phyloP scores from a whole-genome alignment of 2,329 filamentous ascomycete genomes.

The Sporothrix pseudoabietina region DNA sequence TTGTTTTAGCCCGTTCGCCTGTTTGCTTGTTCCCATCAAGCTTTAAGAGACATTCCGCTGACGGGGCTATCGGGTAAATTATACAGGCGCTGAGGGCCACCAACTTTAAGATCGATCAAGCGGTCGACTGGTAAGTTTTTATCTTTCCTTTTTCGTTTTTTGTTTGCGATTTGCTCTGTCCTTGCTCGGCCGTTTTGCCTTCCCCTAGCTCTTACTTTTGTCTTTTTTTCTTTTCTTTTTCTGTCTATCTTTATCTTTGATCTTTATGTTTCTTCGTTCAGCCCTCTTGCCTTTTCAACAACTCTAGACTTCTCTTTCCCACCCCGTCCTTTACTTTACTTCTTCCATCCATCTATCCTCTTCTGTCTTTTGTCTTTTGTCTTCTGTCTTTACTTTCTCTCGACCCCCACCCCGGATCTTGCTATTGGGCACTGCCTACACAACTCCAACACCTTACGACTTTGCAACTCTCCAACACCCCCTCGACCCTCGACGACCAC shows the following conservation, averaged over 20 bases:
- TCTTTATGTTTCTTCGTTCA: slow-evolving; percentile 30
- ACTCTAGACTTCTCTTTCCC: not conserved
- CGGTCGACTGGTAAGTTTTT: slow-evolving; percentile 59
- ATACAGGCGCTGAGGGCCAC: slow-evolving; percentile 52
- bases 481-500: not conserved
- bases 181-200: slow-evolving; percentile 13
- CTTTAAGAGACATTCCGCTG: slow-evolving; percentile 25
- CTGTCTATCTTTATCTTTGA: slow-evolving; percentile 19
- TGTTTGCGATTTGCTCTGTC: slow-evolving; percentile 19
- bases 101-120: slow-evolving; percentile 56
- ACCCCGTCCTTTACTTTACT: not conserved
- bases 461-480: not conserved
- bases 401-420: slow-evolving; percentile 1
- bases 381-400: not conserved
- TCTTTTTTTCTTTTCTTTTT: slow-evolving; percentile 2
- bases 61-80: slow-evolving; percentile 31
- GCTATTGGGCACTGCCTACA: slow-evolving; percentile 8
- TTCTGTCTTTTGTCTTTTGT: not conserved
- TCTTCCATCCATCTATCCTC: not conserved
- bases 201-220: slow-evolving; percentile 20
- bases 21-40: slow-evolving; percentile 8
- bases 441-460: not conserved
- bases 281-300: not conserved
- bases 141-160: slow-evolving; percentile 33
- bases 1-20: not conserved